Evolutionary conservation across 192 early-diverging fungal species (phyloP), one percentile per base, ranked within the genome.

Genomic region (Coemansia sp.): DNA sequence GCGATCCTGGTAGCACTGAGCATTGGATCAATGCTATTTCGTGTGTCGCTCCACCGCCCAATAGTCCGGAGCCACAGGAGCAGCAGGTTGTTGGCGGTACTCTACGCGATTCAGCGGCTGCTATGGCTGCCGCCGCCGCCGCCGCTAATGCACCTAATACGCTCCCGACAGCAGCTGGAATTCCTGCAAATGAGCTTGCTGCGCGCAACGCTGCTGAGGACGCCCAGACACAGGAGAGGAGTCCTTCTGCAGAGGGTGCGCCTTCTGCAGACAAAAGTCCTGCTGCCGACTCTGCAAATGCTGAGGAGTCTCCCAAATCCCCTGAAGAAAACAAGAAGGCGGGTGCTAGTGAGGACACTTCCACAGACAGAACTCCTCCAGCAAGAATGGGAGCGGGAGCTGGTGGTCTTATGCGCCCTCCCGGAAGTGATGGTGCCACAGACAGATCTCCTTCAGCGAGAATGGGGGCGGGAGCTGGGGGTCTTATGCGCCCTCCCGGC

Each of bases 11-110:
- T 2, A 54, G 39, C 10, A 61, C 65, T 23, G 54, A 56, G 21
- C 70, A 78, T 51, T 78, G 76, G 76, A 32, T 71, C 51, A 73
- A 67, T 50, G 71, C 71, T 36, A 66, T 78, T 22, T 22, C 29
- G 46, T 66, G 71, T 9, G 70, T 64, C 8, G 39, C 56, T 2
- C 19, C 42, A 4, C 24, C 51, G 57, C 39, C 62, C 51, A 64
- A 53, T 52, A 62, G 57, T 51, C 55, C 66, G 2, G 24, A 39
- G 19, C 58, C 66, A 0, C 51, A 24, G 17, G 63, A 68, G 27
- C 39, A 54, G 30, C 33, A 56, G 6, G 54, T 66, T 51, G 55
- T 73, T 20, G 70, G 71, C 52, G 71, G 67, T 39, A 72, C 71
- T 8, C 42, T 78, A 64, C 70, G 76, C 24, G 54, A 73, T 57